phyloP scores from a whole-genome alignment of 2,329 filamentous ascomycete species.

The Hypoxylon sp. region DNA sequence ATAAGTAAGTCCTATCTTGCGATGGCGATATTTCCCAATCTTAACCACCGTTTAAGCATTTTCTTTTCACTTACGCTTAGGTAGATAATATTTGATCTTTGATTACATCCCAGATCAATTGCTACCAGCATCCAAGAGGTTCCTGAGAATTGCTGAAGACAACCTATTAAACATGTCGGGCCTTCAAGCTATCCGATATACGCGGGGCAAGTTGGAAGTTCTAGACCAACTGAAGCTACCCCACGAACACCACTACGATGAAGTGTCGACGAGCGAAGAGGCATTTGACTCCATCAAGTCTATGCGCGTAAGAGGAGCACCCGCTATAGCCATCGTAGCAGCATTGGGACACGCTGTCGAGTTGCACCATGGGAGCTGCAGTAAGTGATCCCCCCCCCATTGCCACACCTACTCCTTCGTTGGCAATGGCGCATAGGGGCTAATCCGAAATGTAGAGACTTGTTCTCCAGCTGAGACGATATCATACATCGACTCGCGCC shows the following conservation, averaged over 20 bases:
- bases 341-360: constrained; percentile 90
- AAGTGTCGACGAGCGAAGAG: constrained; percentile 75
- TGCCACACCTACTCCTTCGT: not conserved
- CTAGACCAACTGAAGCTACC: constrained; percentile 87
- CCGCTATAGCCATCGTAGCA: constrained; percentile 98
- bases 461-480: constrained; percentile 68
- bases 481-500: constrained; percentile 76
- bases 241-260: constrained; percentile 82
- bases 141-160: not conserved
- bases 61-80: not conserved
- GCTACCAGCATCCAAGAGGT: not conserved
- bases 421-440: not conserved
- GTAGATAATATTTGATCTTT: not conserved
- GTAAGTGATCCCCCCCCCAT: constrained; percentile 49
- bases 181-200: constrained; percentile 83
- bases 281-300: constrained; percentile 85
- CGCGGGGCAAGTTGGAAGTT: constrained; percentile 77
- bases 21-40: constrained; percentile 21
- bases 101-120: not conserved
- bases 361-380: constrained; percentile 67
- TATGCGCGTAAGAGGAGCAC: constrained; percentile 85
- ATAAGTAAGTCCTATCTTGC: not conserved
- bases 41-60: not conserved
- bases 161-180: constrained; percentile 59
- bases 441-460: constrained; percentile 50